A percentile compares a stretch with the other conserved stretches of the same genome.
Conservation (phyloP, 257 asterid species). For the Plantago elongata region DNA sequence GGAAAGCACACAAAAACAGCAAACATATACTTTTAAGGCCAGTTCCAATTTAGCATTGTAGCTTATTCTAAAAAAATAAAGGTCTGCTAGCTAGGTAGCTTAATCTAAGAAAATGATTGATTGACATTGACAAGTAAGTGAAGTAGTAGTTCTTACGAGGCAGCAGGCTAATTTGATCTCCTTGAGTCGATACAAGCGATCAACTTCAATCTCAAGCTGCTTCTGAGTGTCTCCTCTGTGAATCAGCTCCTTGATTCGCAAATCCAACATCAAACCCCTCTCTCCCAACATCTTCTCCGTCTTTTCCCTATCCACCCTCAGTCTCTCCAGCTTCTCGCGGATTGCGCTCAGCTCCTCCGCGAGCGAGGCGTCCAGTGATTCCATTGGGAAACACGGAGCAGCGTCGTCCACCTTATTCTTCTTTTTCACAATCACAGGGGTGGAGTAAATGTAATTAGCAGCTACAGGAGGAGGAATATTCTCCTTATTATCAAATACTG, state of each 20-base stretch:
- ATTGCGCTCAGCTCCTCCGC: conserved; percentile 73
- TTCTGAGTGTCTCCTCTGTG: conserved; percentile 65
- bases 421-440: conserved; percentile 9
- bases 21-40: too few relatives aligned
- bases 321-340: conserved; percentile 55
- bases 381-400: background rate
- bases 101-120: background rate
- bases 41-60: too few relatives aligned
- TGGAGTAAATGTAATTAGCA: too few relatives aligned
- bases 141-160: conserved; percentile 34
- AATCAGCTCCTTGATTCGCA: conserved; percentile 49
- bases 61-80: too few relatives aligned
- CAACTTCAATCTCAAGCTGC: conserved; percentile 80
- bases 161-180: conserved; percentile 66
- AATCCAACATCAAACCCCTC: conserved; percentile 42
- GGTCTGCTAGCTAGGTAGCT: too few relatives aligned
- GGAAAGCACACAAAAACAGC: too few relatives aligned
- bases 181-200: conserved; percentile 70
- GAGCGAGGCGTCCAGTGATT: conserved; percentile 43
- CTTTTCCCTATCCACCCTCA: conserved; percentile 47
- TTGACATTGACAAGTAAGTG: background rate
- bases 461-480: background rate
- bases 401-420: conserved; percentile 2
- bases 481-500: background rate
- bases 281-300: conserved; percentile 51